Base-by-base conservation (phyloP, 2,329 filamentous ascomycete species). In the Diplocarpon rosae region DNA sequence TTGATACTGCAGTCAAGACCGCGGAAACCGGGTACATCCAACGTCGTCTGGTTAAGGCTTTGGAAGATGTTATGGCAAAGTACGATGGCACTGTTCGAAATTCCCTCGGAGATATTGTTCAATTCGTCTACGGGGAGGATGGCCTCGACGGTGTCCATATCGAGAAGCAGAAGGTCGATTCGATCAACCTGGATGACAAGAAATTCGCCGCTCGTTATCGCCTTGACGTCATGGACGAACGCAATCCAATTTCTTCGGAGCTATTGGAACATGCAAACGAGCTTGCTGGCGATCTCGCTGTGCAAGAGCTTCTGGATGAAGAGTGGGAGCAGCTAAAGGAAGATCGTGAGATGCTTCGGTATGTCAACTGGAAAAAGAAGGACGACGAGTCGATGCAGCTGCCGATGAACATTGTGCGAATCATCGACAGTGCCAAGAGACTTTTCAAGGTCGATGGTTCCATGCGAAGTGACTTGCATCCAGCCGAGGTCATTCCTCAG, bases 1-100 rank as follows among this genome's bases (percentile, higher is more conserved):
- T 98, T 58, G 92, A 98, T 75, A 98, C 92, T 42, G 92, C 92
- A 54, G 93, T 98, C 68, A 98, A 98, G 76, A 98, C 92, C 53
- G 92, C 92, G 15, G 93, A 98, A 66, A 98, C 93, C 46, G 92
- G 92, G 68, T 98, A 98, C 65, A 98, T 98, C 54, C 93, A 98
- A 67, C 86, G 92, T 68, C 88, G 93, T 72, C 76, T 98, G 37
- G 92, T 98, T 60, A 98, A 98, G 68, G 93, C 93, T 10, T 76
- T 98, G 2, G 92, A 98, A 73, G 92, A 98, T 64, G 83, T 96
- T 42, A 95, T 90, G 71, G 89, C 90, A 48, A 93, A 93, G 61
- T 98, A 98, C 62, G 92, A 98, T 58, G 90, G 90, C 51, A 98
- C 92, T 5, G 88, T 98, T 24, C 83, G 92, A 48, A 98, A 98